Base-by-base conservation (phyloP, 2,329 filamentous ascomycete genomes). In the Pseudofabraea citricarpa region DNA sequence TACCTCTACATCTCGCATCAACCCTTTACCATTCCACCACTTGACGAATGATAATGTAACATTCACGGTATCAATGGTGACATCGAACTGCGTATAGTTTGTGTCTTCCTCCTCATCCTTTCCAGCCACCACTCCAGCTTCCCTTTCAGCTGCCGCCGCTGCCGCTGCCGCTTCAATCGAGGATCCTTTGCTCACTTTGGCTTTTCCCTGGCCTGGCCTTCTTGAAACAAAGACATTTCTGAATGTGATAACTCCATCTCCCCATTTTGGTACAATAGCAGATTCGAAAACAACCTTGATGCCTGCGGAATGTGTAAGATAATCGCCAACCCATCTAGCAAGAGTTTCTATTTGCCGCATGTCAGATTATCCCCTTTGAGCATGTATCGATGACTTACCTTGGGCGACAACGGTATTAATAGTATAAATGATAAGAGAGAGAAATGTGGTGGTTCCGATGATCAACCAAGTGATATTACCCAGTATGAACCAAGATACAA, bases 371-470 rank as follows among this genome's bases (percentile, higher is more conserved):
- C 24, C 15, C 7, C 15, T 15, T 13, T 41, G 41, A 56, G 58
- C 46, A 64, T 50, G 7, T 15, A n/a, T 18, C 38, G 10, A 7
- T 13, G 48, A 58, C 74, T 52, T 70, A 87, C 85, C 85, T 73
- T 98, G 93, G 2, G 93, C 93, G 67, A 97, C 87, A 23, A 97
- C 90, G 0, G 91, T 97, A 64, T 98, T 98, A 58, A 97, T 88
- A 7, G 87, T 80, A 53, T 95, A 79, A 43, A 98, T 95, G 15
- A 91, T 69, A 43, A 97, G 71, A 5, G 91, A 96, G 64, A 97
- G 90, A 65, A 98, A 98, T 0, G 93, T 97, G 0, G 93, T 98
- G 1, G 93, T 98, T 42, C 93, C 93, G 22, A 97, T 76, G n/a
- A 97, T 76, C 55, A 98, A 80, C 93, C 93, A 98, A 9, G 95